Evolutionary conservation across 805 yeast species (phyloP).

Genomic region (Candida anglica): DNA sequence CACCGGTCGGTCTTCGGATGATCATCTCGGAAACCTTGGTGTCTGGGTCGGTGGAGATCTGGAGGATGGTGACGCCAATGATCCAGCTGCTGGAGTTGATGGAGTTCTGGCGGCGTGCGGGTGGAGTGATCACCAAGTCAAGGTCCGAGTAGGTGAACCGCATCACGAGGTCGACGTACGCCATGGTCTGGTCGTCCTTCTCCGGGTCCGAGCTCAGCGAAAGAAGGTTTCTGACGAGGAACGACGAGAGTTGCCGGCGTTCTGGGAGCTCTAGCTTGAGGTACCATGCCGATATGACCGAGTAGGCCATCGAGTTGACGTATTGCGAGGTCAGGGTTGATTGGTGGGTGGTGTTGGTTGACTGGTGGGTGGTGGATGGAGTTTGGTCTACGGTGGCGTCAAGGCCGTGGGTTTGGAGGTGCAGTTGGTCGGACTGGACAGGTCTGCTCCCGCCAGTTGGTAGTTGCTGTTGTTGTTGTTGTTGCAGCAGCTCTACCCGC

Average conservation of each 20-base stretch:
- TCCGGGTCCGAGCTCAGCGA: constrained; percentile 19
- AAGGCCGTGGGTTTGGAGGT: constrained; percentile 34
- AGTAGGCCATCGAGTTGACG: constrained; percentile 58
- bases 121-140: constrained; percentile 1
- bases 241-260: constrained; percentile 58
- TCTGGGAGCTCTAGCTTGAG: constrained; percentile 57
- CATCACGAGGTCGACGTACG: constrained; percentile 62
- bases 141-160: constrained; percentile 64
- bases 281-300: constrained; percentile 69
- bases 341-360: constrained; percentile 45
- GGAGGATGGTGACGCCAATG: constrained; percentile 52
- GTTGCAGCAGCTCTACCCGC: too few species aligned
- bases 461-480: too few species aligned
- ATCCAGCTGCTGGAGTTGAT: constrained; percentile 46
- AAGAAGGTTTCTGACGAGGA: constrained; percentile 52
- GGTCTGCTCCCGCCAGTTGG: too few species aligned
- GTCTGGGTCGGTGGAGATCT: constrained; percentile 44
- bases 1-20: constrained; percentile 67
- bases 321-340: constrained; percentile 57
- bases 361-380: constrained; percentile 49
- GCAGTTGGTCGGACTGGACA: too few species aligned
- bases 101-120: too few species aligned
- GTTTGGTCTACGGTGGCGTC: constrained; percentile 50
- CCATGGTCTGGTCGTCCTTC: constrained; percentile 52
- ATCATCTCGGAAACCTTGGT: constrained; percentile 45